Base-by-base conservation (phyloP, 169 alveolate genomes). In the Plasmodium malariae region DNA sequence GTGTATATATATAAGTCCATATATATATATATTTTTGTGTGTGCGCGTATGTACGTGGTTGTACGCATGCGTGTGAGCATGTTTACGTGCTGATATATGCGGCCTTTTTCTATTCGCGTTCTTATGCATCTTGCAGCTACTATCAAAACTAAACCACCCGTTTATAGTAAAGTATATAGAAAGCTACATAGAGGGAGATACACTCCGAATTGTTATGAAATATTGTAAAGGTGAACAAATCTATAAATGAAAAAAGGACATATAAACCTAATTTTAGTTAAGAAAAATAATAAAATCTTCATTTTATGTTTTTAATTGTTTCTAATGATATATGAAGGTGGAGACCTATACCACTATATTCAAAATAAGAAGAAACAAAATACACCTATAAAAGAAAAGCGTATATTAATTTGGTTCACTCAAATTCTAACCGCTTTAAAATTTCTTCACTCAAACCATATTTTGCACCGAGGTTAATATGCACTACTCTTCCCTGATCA, bases 381-480 rank as follows among this genome's bases (percentile, higher is more conserved):
- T 57, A 90, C 93, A n/a, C 95, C 96, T 51, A 94, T 94, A 45
- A 48, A 91, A 37, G 97, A 95, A 88, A 94, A 92, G 28, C 93
- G 97, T 71, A 93, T 95, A 26, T 74, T 92, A 1, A 94, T 89
- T 21, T 95, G 97, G 97, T 89, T 95, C 4, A 91, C 97, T 17
- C 97, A 95, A 68, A 91, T 95, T 21, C 83, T 95, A 26, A 89
- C 96, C 21, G 97, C 97, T 24, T 95, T 95, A 1, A 94, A 95
- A 32, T 95, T 94, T 88, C 90, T 96, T 21, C 99, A 97, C 89
- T 91, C 92, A 36, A 93, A 93, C 37, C 97, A 95, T 73, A 96
- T 95, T 34, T 76, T 97, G 24, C 99, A 97, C 72, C 88, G 99
- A 83, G 98, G 98, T 96, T 65, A 45, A 37, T n/a, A n/a, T n/a